Evolutionary conservation across 495 filamentous ascomycete species (phyloP), one percentile per base, ranked within the genome.

Genomic region (Aspergillus indologenus): DNA sequence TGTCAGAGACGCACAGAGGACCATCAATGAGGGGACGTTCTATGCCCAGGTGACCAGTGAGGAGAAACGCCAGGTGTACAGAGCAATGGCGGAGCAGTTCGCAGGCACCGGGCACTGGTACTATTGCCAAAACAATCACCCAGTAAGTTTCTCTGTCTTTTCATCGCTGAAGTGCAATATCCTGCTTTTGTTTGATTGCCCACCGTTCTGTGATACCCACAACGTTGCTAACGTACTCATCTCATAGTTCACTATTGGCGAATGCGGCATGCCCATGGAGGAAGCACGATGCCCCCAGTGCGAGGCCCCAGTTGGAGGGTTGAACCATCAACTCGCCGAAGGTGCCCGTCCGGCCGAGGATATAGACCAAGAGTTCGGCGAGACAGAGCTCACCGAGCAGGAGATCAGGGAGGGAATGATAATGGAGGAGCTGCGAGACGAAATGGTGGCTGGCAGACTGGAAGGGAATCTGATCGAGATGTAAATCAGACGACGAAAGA

Each of bases 181-280:
- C n/a, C n/a, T n/a, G n/a, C n/a, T n/a, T n/a, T n/a, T n/a, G n/a
- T n/a, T n/a, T n/a, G n/a, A n/a, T n/a, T n/a, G n/a, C n/a, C n/a
- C n/a, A n/a, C n/a, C n/a, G n/a, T n/a, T n/a, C n/a, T n/a, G 26
- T 29, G 4, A 29, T 29, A 4, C 26, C 9, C 34, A 40, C 6
- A 7, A 40, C 5, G 12, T 6, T 7, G 34, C 34, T 40, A 11
- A 40, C 34, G 12, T 15, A 2, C 34, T 40, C 12, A 40, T 40
- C 34, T 19, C 22, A n/a, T 31, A 65, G 64, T 90, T 90, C 62
- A 83, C 85, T 0, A 65, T 90, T 17, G 87, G 87, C 1, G 81
- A 90, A 59, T 91, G 87, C 64, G 88, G 87, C 17, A 83, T 85
- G 78, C 83, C 87, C 0, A 88, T 87, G 80, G 60, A 89, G 67